phyloP scores from a whole-genome alignment of 1,284 basidiomycete species.

The Ganoderma leucocontextum region DNA sequence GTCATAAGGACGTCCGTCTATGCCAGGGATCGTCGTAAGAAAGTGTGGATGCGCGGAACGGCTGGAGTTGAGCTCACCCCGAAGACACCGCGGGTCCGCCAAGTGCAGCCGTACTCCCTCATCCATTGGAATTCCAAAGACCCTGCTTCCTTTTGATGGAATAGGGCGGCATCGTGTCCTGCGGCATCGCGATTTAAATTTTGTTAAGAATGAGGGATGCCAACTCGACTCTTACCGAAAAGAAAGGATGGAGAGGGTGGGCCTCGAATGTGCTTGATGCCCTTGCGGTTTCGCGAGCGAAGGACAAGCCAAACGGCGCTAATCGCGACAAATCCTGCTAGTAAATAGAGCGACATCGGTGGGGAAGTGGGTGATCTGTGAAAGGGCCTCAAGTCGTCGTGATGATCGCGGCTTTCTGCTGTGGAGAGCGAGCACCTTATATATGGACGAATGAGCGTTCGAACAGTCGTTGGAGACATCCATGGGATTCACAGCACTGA shows the following conservation, averaged over 20 bases:
- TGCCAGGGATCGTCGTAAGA: background rate
- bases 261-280: constrained; percentile 6
- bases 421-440: background rate
- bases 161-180: constrained; percentile 32
- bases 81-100: constrained; percentile 29
- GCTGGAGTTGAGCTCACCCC: constrained; percentile 25
- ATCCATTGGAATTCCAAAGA: constrained; percentile 35
- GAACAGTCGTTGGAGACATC: background rate
- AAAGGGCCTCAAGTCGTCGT: background rate
- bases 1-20: constrained; percentile 27
- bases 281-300: background rate
- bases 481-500: background rate
- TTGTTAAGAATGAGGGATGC: background rate
- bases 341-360: background rate
- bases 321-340: background rate
- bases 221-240: background rate
- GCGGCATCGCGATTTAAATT: background rate
- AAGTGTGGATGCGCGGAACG: no score
- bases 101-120: constrained; percentile 34
- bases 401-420: background rate
- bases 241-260: constrained; percentile 7
- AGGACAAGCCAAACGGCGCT: background rate
- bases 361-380: background rate
- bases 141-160: constrained; percentile 33
- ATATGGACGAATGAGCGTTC: background rate